These are phyloP conservation scores for Emergomyces africanus DNA, from an alignment of 2,329 filamentous ascomycete species.

Conservation along the genomic window DNA sequence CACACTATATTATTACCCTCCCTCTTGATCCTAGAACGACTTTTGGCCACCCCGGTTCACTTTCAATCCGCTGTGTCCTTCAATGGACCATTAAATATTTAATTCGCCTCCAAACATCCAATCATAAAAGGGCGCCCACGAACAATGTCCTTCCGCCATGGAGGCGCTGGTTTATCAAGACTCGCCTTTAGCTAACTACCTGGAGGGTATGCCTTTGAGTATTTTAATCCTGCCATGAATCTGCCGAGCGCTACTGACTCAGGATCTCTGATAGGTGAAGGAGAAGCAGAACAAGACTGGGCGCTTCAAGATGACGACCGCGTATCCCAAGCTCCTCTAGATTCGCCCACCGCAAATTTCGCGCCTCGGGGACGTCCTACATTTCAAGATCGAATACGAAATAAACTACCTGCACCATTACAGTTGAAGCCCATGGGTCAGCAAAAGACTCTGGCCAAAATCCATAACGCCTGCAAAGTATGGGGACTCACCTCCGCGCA, in stretches of 20 bases:
- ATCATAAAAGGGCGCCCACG: background rate
- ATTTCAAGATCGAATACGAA: constrained; percentile 36
- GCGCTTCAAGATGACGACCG: constrained; percentile 18
- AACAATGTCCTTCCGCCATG: constrained; percentile 41
- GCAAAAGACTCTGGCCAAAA: constrained; percentile 22
- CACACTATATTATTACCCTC: background rate
- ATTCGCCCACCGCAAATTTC: constrained; percentile 24
- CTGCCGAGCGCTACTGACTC: constrained; percentile 5
- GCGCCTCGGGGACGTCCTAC: constrained; percentile 39
- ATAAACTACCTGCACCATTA: constrained; percentile 37
- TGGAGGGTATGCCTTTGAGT: constrained; percentile 54
- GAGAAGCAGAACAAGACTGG: constrained; percentile 31
- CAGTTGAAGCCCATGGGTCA: constrained; percentile 22
- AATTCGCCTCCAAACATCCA: background rate
- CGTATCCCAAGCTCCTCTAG: constrained; percentile 4
- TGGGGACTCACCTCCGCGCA: constrained; percentile 10
- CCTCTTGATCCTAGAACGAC: background rate
- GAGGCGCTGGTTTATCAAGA: constrained; percentile 79
- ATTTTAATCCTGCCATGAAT: background rate
- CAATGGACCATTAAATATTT: background rate
- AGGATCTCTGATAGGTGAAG: constrained; percentile 28
- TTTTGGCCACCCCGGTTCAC: background rate
- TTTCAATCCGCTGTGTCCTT: background rate
- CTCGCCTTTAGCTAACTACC: constrained; percentile 76
- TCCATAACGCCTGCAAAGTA: constrained; percentile 39